Evolutionary conservation across 2,329 filamentous ascomycete genomes (phyloP), one percentile per base, ranked within the genome.

Genomic region (Sodiomyces alkalinus): DNA sequence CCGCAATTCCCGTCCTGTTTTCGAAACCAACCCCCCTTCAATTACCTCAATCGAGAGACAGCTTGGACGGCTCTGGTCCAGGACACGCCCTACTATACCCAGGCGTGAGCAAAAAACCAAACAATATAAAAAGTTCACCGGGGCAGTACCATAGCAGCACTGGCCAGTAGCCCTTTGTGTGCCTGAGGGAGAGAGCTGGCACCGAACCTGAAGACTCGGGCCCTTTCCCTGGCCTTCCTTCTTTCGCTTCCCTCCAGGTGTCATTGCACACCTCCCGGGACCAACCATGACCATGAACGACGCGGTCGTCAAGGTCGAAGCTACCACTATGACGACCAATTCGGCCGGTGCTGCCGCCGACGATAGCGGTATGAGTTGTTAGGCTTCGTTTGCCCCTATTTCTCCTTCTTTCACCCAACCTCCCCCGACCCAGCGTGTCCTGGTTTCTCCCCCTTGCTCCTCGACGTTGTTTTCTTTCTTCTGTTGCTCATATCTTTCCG

Each of bases 321-420:
- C 47, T 40, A 44, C 52, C 30, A 47, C 44, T 30, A 46, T 37
- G 41, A 52, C 56, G 53, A 51, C 54, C 36, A 52, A 49, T 41
- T 35, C 48, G 29, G 34, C 50, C 21, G 31, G 31, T 36, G 37
- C 36, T 28, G 41, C 41, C 28, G 39, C 41, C 31, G 52, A 56
- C 35, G 52, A 57, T 36, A 51, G 51, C 53, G 54, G 54, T 57
- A 38, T 26, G 36, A 38, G 34, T 34, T 25, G 52, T 55, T 53
- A 17, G 43, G 30, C 30, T 34, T 21, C 28, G 18, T 26, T 25
- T 19, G 16, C 32, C 17, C 15, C 30, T 35, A 36, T 29, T 37
- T 36, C 37, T 37, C 41, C 39, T 33, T 28, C 29, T 28, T 31
- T 31, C 26, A 7, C 22, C 22, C 21, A 49, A 44, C 49, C 49